These are phyloP conservation scores for Neurospora sp. DNA, from an alignment of 495 filamentous ascomycete genomes.

Conservation along the genomic window DNA sequence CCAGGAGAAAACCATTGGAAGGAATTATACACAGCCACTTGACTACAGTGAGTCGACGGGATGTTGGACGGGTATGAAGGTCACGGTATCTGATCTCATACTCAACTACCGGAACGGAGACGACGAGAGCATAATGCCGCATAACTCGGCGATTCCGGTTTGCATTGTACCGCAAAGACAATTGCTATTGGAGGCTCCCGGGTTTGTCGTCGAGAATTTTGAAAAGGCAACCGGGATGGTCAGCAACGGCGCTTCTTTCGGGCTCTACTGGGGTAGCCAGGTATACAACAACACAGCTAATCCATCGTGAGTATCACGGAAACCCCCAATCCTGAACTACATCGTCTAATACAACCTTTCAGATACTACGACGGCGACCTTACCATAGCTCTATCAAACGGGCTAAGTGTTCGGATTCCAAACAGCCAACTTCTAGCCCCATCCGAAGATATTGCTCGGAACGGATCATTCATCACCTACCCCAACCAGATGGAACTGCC, in stretches of 20 bases:
- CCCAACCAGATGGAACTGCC: constrained; percentile 12
- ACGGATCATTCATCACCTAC: constrained; percentile 19
- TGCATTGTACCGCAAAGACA: constrained; percentile 28
- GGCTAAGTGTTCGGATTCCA: constrained; percentile 13
- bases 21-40: constrained; percentile 18
- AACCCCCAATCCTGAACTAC: not conserved
- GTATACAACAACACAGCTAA: not conserved
- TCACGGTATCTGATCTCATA: constrained; percentile 12
- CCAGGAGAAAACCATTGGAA: constrained; percentile 26
- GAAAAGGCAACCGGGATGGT: constrained; percentile 6
- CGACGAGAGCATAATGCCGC: constrained; percentile 13
- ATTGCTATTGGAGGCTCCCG: constrained; percentile 11
- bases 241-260: not conserved
- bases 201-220: constrained; percentile 12
- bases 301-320: not conserved
- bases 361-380: constrained; percentile 13
- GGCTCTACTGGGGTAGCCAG: constrained; percentile 1
- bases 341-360: not conserved
- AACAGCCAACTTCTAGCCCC: constrained; percentile 32
- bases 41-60: constrained; percentile 8
- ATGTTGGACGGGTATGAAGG: constrained; percentile 25
- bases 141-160: constrained; percentile 22
- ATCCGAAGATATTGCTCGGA: constrained; percentile 10
- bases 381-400: constrained; percentile 11
- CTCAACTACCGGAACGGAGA: constrained; percentile 13